Evolutionary conservation across 2,329 filamentous ascomycete genomes (phyloP), one percentile per base, ranked within the genome.

Genomic region (Phyllosticta paracitricarpa): DNA sequence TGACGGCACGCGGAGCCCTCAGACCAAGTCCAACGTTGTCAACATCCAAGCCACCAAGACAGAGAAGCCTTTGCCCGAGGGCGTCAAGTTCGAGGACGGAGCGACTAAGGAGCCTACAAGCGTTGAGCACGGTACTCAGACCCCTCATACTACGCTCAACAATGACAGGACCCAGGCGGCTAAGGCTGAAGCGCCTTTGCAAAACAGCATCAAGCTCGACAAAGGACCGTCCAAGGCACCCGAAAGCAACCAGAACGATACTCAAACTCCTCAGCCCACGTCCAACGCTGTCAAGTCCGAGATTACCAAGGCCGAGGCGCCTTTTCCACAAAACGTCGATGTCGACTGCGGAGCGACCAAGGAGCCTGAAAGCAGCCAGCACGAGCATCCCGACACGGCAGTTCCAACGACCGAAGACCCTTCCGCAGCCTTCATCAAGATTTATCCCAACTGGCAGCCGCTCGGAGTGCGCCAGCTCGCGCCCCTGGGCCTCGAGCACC

Each of bases 401-500:
- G n/a, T 59, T 9, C 57, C 61, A 1, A 58, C 63, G 3, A 54
- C 66, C n/a, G 65, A 69, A n/a, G 56, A 64, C 25, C 62, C 68
- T 2, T 65, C 59, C 35, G 54, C 56, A 24, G 58, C 28, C 22
- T 19, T 52, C 33, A 56, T 63, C 54, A 51, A 52, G 14, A 51
- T 24, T 1, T 24, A 52, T 0, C 30, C 54, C n/a, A 19, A 52
- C 9, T 78, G 75, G 76, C 68, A 67, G 55, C 77, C 77, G 0
- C 62, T 68, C 51, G 73, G 67, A 48, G 67, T 79, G 28, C 69
- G 66, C 22, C 66, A 65, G 1, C 67, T 79, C n/a, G 56, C 65
- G 2, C 35, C 66, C 0, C 63, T 73, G 4, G 19, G 65, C 8
- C 17, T 54, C 6, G 28, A 58, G 1, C 30, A 62, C 10, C 53